Percentiles rank a stretch among this genome's conserved stretches.
Evolutionary conservation across 306 rosid genomes (phyloP).

Genomic region (Quercus aquifolioides): DNA sequence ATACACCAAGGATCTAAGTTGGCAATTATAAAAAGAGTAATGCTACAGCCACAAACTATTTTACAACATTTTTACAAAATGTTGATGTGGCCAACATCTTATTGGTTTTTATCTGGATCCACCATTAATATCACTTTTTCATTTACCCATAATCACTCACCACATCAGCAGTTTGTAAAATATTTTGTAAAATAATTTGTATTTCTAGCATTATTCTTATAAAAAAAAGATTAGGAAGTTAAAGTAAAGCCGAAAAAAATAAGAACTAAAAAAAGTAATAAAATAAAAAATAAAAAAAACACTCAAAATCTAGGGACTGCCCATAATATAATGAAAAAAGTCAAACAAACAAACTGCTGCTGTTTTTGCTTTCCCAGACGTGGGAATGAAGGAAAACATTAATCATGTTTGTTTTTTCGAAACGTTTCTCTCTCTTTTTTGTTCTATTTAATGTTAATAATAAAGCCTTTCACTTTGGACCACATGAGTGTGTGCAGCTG

Average conservation of each 20-base stretch:
- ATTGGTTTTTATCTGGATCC: no score
- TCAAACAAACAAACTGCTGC: no score
- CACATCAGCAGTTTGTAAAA: no score
- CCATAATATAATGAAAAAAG: background rate
- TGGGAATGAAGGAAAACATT: background rate
- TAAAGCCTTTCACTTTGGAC: background rate
- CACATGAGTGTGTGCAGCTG: background rate
- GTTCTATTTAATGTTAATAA: background rate
- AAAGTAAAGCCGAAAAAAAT: background rate
- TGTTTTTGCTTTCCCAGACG: background rate
- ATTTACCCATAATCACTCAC: no score
- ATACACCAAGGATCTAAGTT: background rate
- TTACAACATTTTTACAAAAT: no score
- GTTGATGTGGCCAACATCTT: no score
- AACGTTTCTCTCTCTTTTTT: background rate
- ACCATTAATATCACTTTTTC: no score
- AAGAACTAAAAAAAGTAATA: no score
- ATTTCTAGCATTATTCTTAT: no score
- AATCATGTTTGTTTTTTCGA: background rate
- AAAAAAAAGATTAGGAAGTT: background rate
- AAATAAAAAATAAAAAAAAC: background rate
- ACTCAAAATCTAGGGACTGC: conserved; percentile 11
- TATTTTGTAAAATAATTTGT: no score
- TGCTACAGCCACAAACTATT: no score
- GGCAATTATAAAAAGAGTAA: no score